Conservation (phyloP, 345 rosid genomes). For the Gynandropsis gynandra region DNA sequence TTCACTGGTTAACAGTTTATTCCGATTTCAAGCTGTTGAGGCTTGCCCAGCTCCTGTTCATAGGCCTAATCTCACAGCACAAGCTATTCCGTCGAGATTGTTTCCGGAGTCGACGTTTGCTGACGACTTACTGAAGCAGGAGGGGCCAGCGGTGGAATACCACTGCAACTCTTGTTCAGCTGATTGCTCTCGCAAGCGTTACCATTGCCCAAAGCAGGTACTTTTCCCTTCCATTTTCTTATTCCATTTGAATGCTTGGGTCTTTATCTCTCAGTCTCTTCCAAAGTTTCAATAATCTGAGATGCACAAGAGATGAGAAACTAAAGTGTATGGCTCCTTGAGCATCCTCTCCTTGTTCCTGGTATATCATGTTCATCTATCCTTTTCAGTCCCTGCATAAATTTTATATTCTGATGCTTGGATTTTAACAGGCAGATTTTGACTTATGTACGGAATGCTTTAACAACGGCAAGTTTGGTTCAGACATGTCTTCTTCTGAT, state of each 20-base stretch:
- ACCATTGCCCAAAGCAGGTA: conserved; percentile 98
- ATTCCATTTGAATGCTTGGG: background rate
- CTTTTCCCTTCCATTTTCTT: conserved; percentile 20
- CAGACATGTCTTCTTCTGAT: conserved; percentile 86
- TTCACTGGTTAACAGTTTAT: conserved; percentile 59
- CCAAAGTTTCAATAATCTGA: conserved; percentile 12
- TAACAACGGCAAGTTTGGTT: conserved; percentile 72
- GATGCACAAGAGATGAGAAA: background rate
- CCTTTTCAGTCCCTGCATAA: background rate
- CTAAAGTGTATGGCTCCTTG: background rate
- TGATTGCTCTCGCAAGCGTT: conserved; percentile 98
- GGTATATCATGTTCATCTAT: conserved; percentile 1
- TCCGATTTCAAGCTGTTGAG: conserved; percentile 58
- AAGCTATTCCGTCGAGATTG: conserved; percentile 47
- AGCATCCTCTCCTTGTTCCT: conserved; percentile 5
- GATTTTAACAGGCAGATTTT: conserved; percentile 90
- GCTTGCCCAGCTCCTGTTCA: conserved; percentile 38
- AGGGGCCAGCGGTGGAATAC: conserved; percentile 88
- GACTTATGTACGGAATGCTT: conserved; percentile 97
- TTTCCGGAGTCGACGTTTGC: conserved; percentile 63
- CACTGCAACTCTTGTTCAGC: conserved; percentile 99
- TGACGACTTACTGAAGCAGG: conserved; percentile 70
- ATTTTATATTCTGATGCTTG: conserved; percentile 22
- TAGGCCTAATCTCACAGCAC: conserved; percentile 45
- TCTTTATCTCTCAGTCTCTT: conserved; percentile 3